Percentiles rank a stretch among this genome's conserved stretches.
phyloP scores from a whole-genome alignment of 768 basidiomycete species.

The Calvatia gigantea region DNA sequence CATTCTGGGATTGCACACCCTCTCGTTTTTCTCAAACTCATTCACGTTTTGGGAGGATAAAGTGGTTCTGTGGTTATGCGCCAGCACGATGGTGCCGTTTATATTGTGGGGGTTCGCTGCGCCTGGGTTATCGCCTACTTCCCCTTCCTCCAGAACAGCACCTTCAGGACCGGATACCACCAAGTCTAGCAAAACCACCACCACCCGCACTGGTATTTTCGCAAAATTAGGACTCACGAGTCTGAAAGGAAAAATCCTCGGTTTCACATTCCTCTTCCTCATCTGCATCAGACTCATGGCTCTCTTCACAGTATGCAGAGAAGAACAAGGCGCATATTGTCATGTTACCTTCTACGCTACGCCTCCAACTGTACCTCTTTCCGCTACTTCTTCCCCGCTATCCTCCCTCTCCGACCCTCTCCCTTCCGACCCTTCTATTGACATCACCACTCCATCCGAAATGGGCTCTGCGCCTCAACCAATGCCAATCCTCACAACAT shows the following conservation, averaged over 20 bases:
- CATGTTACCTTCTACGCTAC: conserved; percentile 86
- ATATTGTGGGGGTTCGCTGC: conserved; percentile 53
- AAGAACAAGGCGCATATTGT: conserved; percentile 92
- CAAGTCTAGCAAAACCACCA: neutral
- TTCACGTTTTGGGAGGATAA: conserved; percentile 97
- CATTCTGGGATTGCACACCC: conserved; percentile 62
- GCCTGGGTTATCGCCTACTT: conserved; percentile 1
- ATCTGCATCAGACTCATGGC: conserved; percentile 73
- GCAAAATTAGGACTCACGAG: conserved; percentile 40
- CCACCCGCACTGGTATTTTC: neutral
- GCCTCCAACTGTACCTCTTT: conserved; percentile 50
- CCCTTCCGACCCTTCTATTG: neutral
- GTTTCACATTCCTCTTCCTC: conserved; percentile 64
- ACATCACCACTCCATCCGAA: neutral
- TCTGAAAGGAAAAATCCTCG: conserved; percentile 73
- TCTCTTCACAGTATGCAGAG: conserved; percentile 84
- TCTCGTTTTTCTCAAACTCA: conserved; percentile 88
- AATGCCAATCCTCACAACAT: neutral
- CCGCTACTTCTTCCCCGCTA: neutral
- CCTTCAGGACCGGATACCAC: neutral
- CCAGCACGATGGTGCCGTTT: conserved; percentile 59
- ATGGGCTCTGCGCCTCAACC: neutral
- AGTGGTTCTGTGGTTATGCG: conserved; percentile 69
- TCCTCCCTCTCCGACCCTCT: neutral
- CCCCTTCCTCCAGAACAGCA: neutral